A percentile compares a stretch with the other conserved stretches of the same genome.
Evolutionary conservation across 2,329 filamentous ascomycete genomes (phyloP).

Genomic region (Aciculosporium take): DNA sequence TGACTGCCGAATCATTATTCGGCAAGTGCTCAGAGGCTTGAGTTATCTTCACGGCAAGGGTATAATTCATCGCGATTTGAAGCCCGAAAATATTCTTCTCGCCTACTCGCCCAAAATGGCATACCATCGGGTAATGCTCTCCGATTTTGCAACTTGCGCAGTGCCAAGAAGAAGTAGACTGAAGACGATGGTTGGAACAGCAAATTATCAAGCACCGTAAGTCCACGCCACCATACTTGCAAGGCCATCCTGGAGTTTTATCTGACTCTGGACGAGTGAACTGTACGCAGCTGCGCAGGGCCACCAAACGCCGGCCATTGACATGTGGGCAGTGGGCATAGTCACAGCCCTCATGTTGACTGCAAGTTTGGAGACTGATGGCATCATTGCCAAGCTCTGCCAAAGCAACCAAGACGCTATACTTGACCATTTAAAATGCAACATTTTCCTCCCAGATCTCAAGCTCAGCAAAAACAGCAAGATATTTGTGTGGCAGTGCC

Average conservation of each 20-base stretch:
- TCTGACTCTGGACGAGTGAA: constrained; percentile 22
- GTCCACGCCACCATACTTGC: constrained; percentile 10
- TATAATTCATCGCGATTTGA: constrained; percentile 38
- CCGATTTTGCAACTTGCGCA: constrained; percentile 37
- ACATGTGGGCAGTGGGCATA: constrained; percentile 40
- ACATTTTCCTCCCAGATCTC: constrained; percentile 7
- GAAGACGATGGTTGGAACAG: constrained; percentile 31
- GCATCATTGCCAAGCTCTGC: constrained; percentile 13
- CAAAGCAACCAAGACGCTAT: constrained; percentile 15
- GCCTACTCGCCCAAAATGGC: constrained; percentile 28
- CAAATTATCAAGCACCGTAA: constrained; percentile 36
- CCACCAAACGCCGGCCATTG: constrained; percentile 24
- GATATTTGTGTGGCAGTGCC: constrained; percentile 18
- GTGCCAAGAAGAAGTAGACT: constrained; percentile 27
- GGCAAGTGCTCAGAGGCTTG: constrained; percentile 32
- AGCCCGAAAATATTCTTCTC: constrained; percentile 39
- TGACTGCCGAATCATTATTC: constrained; percentile 29
- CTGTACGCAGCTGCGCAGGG: constrained; percentile 11
- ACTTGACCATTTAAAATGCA: constrained; percentile 7
- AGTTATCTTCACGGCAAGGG: constrained; percentile 34
- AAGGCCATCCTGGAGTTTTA: not conserved
- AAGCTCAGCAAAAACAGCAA: constrained; percentile 14
- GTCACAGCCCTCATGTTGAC: constrained; percentile 25
- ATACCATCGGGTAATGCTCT: constrained; percentile 32
- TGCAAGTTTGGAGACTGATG: constrained; percentile 9